These are phyloP conservation scores for Acarospora socialis DNA, from an alignment of 2,329 filamentous ascomycete species.

Conservation along the genomic window DNA sequence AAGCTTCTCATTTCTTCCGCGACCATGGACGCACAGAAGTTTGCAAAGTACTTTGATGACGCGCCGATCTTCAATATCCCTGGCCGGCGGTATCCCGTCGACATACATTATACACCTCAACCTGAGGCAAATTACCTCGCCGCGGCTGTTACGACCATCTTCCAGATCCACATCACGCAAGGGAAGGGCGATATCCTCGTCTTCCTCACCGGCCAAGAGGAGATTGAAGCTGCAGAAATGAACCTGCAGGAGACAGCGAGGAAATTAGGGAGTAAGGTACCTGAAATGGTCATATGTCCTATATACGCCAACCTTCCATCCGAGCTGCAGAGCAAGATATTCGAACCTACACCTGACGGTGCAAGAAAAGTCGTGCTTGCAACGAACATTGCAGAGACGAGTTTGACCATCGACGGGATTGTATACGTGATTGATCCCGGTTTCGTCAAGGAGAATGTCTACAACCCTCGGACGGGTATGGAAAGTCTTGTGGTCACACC, in stretches of 20 bases:
- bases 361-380: constrained; percentile 84
- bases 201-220: constrained; percentile 90
- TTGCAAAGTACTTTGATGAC: constrained; percentile 80
- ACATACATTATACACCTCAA: constrained; percentile 78
- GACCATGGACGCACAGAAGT: constrained; percentile 87
- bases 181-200: constrained; percentile 80
- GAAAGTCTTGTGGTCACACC: constrained; percentile 82
- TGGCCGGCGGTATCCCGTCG: constrained; percentile 74
- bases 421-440: constrained; percentile 93
- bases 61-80: constrained; percentile 92
- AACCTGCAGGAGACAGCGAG: constrained; percentile 73
- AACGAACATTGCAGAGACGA: constrained; percentile 95
- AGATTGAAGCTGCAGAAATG: constrained; percentile 78
- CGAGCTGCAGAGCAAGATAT: constrained; percentile 83
- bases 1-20: constrained; percentile 88
- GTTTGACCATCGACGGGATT: constrained; percentile 88
- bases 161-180: constrained; percentile 86
- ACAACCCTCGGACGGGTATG: constrained; percentile 84
- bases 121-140: constrained; percentile 90
- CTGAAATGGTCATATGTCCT: constrained; percentile 78
- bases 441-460: constrained; percentile 90
- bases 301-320: constrained; percentile 91
- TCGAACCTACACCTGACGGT: constrained; percentile 75
- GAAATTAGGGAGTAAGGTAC: constrained; percentile 72
- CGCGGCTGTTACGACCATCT: constrained; percentile 81